phyloP scores from a whole-genome alignment of 805 yeast species.

The Teunomyces panamensis region DNA sequence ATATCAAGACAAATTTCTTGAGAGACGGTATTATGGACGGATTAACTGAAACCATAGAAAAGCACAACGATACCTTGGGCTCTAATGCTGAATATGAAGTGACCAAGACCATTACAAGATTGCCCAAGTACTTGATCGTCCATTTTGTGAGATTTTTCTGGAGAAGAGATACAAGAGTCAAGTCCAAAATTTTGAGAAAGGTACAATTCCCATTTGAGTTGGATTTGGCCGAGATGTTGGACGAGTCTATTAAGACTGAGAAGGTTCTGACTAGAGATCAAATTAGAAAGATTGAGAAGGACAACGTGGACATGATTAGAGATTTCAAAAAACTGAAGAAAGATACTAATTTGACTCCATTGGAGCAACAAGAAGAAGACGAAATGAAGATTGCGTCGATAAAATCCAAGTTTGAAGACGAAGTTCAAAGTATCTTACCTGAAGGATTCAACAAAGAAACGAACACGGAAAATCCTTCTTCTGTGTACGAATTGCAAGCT shows the following conservation, averaged over 20 bases:
- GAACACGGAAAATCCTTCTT: conserved; percentile 78
- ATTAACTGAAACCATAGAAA: conserved; percentile 72
- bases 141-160: conserved; percentile 95
- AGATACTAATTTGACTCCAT: conserved; percentile 38
- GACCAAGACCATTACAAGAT: conserved; percentile 57
- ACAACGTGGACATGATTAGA: conserved; percentile 65
- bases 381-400: conserved; percentile 47
- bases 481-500: conserved; percentile 78
- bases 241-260: conserved; percentile 66
- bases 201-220: conserved; percentile 93
- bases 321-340: conserved; percentile 65
- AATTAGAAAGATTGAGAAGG: conserved; percentile 71
- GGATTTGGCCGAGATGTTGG: conserved; percentile 82
- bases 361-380: conserved; percentile 56
- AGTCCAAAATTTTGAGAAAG: conserved; percentile 89
- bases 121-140: conserved; percentile 85
- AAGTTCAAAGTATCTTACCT: conserved; percentile 43
- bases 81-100: conserved; percentile 71
- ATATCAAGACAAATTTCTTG: conserved; percentile 79
- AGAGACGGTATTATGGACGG: conserved; percentile 80
- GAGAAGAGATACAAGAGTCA: conserved; percentile 87
- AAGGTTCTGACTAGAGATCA: conserved; percentile 74
- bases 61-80: conserved; percentile 67
- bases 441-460: conserved; percentile 22
- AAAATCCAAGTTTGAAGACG: conserved; percentile 50